A percentile compares a stretch with the other conserved stretches of the same genome.
Evolutionary conservation across 441 rosid species (phyloP).

Genomic region (Euphorbia corollata): DNA sequence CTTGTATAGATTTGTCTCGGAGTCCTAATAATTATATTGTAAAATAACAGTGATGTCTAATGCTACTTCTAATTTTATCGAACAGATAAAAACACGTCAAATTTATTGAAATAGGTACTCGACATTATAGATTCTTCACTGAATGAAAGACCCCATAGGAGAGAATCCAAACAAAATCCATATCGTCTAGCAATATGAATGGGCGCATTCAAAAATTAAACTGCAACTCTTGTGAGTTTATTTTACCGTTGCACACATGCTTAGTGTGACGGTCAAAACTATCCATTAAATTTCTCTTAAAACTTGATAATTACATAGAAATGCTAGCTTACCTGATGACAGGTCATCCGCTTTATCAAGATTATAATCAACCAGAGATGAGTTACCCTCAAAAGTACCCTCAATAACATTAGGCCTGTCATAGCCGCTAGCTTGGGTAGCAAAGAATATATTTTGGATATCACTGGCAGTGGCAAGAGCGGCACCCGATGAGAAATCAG

Average conservation of each 20-base stretch:
- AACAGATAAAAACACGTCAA: neutral
- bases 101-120: neutral
- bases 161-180: neutral
- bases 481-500: constrained; percentile 44
- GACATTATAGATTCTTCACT: neutral
- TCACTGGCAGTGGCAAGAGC: constrained; percentile 44
- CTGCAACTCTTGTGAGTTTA: neutral
- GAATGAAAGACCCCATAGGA: neutral
- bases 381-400: constrained; percentile 37
- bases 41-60: neutral
- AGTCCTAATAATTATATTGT: neutral
- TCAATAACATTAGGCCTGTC: constrained; percentile 45
- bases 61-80: neutral
- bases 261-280: neutral
- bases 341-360: constrained; percentile 61
- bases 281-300: constrained; percentile 6
- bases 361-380: constrained; percentile 34
- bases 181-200: neutral
- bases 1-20: neutral
- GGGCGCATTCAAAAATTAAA: neutral
- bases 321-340: constrained; percentile 42
- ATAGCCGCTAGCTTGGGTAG: constrained; percentile 37
- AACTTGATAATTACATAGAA: neutral
- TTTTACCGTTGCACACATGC: neutral
- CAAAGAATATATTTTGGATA: constrained; percentile 34